A percentile compares a stretch with the other conserved stretches of the same genome.
These are phyloP conservation scores for Oryza nivara DNA, from an alignment of 176 grass and related monocot species.

Conservation along the genomic window DNA sequence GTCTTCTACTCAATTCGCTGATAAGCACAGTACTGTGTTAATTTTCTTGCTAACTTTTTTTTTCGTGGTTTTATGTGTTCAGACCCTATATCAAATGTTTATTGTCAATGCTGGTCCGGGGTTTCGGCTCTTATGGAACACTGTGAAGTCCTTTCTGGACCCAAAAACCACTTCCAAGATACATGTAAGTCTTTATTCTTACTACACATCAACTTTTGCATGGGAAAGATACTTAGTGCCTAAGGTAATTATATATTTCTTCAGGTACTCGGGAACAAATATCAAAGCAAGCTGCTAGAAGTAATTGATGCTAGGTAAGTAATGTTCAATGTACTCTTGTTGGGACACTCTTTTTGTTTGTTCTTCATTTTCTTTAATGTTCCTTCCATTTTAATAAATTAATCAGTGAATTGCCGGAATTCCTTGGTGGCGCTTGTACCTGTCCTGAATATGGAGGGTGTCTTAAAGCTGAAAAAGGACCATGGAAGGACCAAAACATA, in stretches of 20 bases:
- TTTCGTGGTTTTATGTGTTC: constrained; percentile 26
- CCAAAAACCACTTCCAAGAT: constrained; percentile 99
- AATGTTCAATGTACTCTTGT: constrained; percentile 13
- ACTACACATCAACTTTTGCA: neutral
- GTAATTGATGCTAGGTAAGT: constrained; percentile 82
- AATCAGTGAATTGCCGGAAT: constrained; percentile 82
- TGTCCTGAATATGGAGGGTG: constrained; percentile 91
- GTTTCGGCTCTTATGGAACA: constrained; percentile 90
- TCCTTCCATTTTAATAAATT: constrained; percentile 33
- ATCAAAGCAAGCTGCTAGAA: constrained; percentile 84
- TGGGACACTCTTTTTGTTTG: neutral
- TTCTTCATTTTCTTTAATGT: constrained; percentile 25
- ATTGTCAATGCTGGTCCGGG: constrained; percentile 96
- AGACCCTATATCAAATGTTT: constrained; percentile 97
- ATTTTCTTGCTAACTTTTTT: constrained; percentile 6
- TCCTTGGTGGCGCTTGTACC: constrained; percentile 82
- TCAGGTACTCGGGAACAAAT: constrained; percentile 96
- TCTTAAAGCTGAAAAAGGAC: constrained; percentile 88
- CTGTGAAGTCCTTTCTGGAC: constrained; percentile 90
- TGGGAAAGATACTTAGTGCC: constrained; percentile 8
- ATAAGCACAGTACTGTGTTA: constrained; percentile 2
- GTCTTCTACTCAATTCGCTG: neutral
- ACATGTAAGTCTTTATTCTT: constrained; percentile 67
- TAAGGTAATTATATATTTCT: constrained; percentile 14
- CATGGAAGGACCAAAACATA: constrained; percentile 91